These are phyloP conservation scores for Diplotaxis tenuifolia DNA, from an alignment of 345 rosid genomes.

Conservation along the genomic window DNA sequence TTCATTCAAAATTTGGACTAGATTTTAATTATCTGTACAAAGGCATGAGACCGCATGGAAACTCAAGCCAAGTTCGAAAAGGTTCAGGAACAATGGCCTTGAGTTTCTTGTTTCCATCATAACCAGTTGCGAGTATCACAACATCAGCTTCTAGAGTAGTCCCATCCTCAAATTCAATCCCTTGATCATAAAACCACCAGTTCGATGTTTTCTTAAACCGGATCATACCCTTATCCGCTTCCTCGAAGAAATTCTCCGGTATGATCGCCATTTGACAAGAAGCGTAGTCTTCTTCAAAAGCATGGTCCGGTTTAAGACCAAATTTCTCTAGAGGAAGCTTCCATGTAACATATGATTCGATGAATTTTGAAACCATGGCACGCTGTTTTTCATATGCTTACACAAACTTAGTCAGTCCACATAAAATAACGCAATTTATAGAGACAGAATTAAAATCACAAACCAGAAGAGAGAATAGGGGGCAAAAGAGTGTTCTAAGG, in stretches of 20 bases:
- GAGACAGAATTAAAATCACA: background rate
- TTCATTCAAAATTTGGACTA: background rate
- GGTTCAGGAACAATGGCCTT: conserved; percentile 71
- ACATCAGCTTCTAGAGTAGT: conserved; percentile 66
- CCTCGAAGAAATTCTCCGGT: conserved; percentile 71
- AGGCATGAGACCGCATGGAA: conserved; percentile 64
- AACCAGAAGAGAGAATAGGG: conserved; percentile 65
- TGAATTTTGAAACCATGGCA: conserved; percentile 61
- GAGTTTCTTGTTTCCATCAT: conserved; percentile 79
- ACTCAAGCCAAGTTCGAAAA: conserved; percentile 53
- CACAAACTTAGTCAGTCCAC: background rate
- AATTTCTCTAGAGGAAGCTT: conserved; percentile 67
- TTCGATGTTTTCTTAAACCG: conserved; percentile 59
- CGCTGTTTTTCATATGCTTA: conserved; percentile 44
- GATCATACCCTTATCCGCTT: conserved; percentile 79
- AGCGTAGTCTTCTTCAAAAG: conserved; percentile 84
- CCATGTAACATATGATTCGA: conserved; percentile 76
- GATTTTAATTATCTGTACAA: conserved; percentile 53
- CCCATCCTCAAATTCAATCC: conserved; percentile 67
- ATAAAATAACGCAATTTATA: background rate
- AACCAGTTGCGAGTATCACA: conserved; percentile 80
- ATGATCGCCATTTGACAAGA: conserved; percentile 89
- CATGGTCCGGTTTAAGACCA: conserved; percentile 80
- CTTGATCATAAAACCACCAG: conserved; percentile 72
- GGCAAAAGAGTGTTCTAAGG: conserved; percentile 50